These are phyloP conservation scores for Paecilomyces sp. DNA, from an alignment of 2,329 filamentous ascomycete species.

Conservation along the genomic window DNA sequence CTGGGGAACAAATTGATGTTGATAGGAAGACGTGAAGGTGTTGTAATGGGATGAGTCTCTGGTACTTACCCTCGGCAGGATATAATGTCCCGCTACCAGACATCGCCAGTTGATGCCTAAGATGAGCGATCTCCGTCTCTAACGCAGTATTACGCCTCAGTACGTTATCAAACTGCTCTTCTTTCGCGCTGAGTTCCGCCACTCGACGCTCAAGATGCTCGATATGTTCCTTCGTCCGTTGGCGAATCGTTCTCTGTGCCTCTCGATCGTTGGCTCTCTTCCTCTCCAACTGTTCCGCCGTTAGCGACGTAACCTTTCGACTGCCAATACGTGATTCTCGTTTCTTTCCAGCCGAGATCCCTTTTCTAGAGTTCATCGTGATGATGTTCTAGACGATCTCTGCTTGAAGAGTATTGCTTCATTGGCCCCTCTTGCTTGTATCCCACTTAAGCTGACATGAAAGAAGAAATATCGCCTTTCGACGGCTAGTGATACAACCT, in stretches of 20 bases:
- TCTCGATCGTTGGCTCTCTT: constrained; percentile 56
- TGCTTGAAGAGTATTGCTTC: neutral
- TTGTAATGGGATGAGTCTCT: neutral
- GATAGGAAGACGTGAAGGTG: neutral
- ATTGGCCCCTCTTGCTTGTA: neutral
- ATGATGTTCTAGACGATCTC: neutral
- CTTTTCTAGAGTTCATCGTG: constrained; percentile 18
- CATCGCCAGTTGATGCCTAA: constrained; percentile 42
- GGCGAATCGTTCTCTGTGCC: constrained; percentile 53
- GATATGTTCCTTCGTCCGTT: constrained; percentile 53
- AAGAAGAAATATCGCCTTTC: neutral
- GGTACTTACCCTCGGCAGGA: constrained; percentile 1
- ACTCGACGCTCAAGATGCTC: constrained; percentile 50
- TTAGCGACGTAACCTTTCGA: constrained; percentile 51
- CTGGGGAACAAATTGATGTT: neutral
- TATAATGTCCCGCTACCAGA: constrained; percentile 11
- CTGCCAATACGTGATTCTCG: constrained; percentile 47
- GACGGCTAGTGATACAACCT: neutral
- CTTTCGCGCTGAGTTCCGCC: constrained; percentile 43
- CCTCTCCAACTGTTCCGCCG: constrained; percentile 51
- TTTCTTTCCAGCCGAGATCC: constrained; percentile 16
- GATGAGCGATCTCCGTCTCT: constrained; percentile 48
- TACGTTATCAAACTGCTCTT: constrained; percentile 46
- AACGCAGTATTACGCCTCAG: constrained; percentile 48
- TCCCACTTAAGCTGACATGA: neutral